Base-by-base conservation (phyloP, 2,329 filamentous ascomycete genomes). In the Cladophialophora bantiana region DNA sequence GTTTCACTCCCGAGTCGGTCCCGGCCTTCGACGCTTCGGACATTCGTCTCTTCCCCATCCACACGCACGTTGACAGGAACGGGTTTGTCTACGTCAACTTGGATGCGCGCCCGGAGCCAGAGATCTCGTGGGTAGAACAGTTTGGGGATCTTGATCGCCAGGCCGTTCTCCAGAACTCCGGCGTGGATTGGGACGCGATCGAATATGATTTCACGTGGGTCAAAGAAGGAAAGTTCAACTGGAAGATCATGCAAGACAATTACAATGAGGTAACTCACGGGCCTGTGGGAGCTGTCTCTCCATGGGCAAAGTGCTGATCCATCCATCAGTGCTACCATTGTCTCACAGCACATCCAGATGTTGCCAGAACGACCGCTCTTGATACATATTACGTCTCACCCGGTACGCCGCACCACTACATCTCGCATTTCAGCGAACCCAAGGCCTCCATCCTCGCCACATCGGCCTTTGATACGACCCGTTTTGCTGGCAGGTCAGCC, bases 11-110 rank as follows among this genome's bases (percentile, higher is more conserved):
- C 7, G 81, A 87, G 48, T 80, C 83, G n/a, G 75, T 88, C 0
- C 77, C 80, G 2, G 83, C 82, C 12, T 89, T 89, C 71, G 83
- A 88, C 72, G 85, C 83, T 75, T 77, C 79, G 12, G 76, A 84
- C 74, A 88, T 88, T 65, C 80, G 83, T 5, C 80, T 89, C 0
- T 83, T 88, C 65, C 64, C 67, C 5, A 40, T 71, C 40, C 65
- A 69, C 45, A 62, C 68, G 40, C 64, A 70, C 50, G 58, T 68
- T n/a, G 66, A 70, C 48, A 40, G 35, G 20, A 66, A 70, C 36
- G 68, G 68, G 10, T 88, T 88, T 74, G 78, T 88, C 68, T 88
- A 84, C 83, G 80, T 87, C 59, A 88, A 88, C 73, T 74, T 88
- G 61, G 85, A 88, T 58, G 76, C 73, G 9, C 56, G 50, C 9